These are phyloP conservation scores for Melaleuca quinquenervia DNA, from an alignment of 345 rosid genomes.

Conservation along the genomic window DNA sequence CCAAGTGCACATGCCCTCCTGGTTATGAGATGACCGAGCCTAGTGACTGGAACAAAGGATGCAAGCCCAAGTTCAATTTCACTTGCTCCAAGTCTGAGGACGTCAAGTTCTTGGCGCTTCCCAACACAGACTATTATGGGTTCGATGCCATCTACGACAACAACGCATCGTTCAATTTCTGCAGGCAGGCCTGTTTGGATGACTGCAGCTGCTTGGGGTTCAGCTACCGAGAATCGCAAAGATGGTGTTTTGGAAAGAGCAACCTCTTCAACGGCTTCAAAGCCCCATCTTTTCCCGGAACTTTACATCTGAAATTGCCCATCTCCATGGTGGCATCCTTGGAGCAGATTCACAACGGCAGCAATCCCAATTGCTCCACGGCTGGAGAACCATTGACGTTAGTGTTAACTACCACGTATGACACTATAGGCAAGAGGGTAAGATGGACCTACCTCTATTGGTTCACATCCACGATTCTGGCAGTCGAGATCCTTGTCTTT, in stretches of 20 bases:
- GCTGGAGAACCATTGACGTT: neutral
- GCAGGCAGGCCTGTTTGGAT: conserved; percentile 15
- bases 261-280: conserved; percentile 20
- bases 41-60: conserved; percentile 27
- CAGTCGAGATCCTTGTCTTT: conserved; percentile 15
- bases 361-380: neutral
- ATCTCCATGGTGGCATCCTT: neutral
- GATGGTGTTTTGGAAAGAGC: conserved; percentile 5
- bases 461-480: conserved; percentile 19
- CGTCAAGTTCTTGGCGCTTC: conserved; percentile 13
- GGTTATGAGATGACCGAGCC: conserved; percentile 18
- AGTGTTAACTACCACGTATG: conserved; percentile 10
- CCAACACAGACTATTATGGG: conserved; percentile 18
- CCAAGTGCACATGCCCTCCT: conserved; percentile 37
- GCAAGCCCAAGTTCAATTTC: conserved; percentile 23
- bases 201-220: conserved; percentile 29
- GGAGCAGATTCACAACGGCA: neutral
- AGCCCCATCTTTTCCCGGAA: conserved; percentile 12
- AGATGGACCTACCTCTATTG: conserved; percentile 29
- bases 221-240: conserved; percentile 12
- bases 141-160: neutral
- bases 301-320: conserved; percentile 20
- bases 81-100: conserved; percentile 4
- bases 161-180: neutral
- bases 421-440: neutral